A percentile compares a stretch with the other conserved stretches of the same genome.
These are phyloP conservation scores for Yamadazyma atlantica DNA, from an alignment of 1,139 yeast genomes.

Conservation along the genomic window DNA sequence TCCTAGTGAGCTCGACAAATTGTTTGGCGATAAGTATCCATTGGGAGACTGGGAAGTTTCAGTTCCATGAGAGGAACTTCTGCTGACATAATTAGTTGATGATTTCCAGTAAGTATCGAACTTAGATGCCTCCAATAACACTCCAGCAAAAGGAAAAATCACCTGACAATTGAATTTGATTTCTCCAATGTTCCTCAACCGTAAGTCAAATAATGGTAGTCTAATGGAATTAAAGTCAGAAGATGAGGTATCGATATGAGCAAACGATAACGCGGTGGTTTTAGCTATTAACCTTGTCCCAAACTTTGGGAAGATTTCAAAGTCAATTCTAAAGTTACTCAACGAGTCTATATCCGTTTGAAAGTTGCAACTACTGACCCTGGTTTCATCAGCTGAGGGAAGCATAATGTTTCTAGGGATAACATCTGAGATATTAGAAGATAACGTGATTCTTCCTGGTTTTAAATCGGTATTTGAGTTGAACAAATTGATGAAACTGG, in stretches of 20 bases:
- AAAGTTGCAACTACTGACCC: constrained; percentile 62
- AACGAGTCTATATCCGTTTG: constrained; percentile 78
- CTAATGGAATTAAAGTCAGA: constrained; percentile 50
- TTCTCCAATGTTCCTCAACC: constrained; percentile 82
- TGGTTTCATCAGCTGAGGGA: constrained; percentile 74
- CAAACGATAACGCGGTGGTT: constrained; percentile 70
- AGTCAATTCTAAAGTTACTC: constrained; percentile 70
- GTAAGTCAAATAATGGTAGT: constrained; percentile 78
- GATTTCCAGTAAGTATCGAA: constrained; percentile 98
- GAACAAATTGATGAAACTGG: constrained; percentile 53
- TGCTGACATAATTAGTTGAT: constrained; percentile 50
- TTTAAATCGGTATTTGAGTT: constrained; percentile 44
- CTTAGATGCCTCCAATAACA: constrained; percentile 83
- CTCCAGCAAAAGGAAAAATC: constrained; percentile 86
- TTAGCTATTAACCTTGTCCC: constrained; percentile 92
- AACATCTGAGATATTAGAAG: constrained; percentile 66
- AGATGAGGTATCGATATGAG: constrained; percentile 43
- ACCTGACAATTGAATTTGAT: constrained; percentile 76
- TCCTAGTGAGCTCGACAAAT: constrained; percentile 14
- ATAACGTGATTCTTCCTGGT: constrained; percentile 67
- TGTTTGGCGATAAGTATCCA: constrained; percentile 17
- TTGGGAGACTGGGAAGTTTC: constrained; percentile 30
- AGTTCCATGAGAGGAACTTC: constrained; percentile 35
- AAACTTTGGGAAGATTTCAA: constrained; percentile 90
- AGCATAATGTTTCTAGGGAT: constrained; percentile 83